phyloP scores from a whole-genome alignment of 495 filamentous ascomycete species.

The Talaromyces stipitatus region DNA sequence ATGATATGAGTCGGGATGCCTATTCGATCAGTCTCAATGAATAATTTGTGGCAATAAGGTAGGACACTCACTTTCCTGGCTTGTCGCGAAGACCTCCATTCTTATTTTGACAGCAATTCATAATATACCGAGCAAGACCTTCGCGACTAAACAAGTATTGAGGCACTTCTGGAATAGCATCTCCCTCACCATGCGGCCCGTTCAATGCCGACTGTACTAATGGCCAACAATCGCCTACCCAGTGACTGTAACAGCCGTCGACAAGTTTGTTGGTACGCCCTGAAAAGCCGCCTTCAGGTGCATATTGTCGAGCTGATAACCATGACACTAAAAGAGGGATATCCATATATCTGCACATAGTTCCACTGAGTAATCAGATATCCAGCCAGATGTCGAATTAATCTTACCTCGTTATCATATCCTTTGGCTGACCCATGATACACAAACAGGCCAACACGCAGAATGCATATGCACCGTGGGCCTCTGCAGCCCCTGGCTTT shows the following conservation, averaged over 20 bases:
- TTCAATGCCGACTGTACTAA: constrained; percentile 73
- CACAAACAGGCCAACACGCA: constrained; percentile 83
- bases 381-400: not conserved
- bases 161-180: constrained; percentile 13
- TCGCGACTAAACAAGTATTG: constrained; percentile 69
- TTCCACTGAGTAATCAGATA: not conserved
- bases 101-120: constrained; percentile 75
- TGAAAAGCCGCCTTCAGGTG: constrained; percentile 83
- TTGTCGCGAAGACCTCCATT: constrained; percentile 88
- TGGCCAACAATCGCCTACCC: constrained; percentile 93
- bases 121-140: constrained; percentile 78
- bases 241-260: constrained; percentile 96
- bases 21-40: constrained; percentile 22
- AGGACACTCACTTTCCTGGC: constrained; percentile 67
- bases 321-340: constrained; percentile 70
- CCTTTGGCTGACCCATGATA: constrained; percentile 69
- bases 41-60: not conserved
- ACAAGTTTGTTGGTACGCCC: constrained; percentile 98
- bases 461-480: constrained; percentile 95
- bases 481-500: constrained; percentile 68
- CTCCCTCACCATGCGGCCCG: constrained; percentile 29
- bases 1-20: constrained; percentile 81
- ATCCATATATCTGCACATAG: constrained; percentile 58
- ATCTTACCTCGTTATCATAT: constrained; percentile 56
- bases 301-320: constrained; percentile 83